Evolutionary conservation across 495 filamentous ascomycete genomes (phyloP).

Genomic region (Aspergillus cavernicola): DNA sequence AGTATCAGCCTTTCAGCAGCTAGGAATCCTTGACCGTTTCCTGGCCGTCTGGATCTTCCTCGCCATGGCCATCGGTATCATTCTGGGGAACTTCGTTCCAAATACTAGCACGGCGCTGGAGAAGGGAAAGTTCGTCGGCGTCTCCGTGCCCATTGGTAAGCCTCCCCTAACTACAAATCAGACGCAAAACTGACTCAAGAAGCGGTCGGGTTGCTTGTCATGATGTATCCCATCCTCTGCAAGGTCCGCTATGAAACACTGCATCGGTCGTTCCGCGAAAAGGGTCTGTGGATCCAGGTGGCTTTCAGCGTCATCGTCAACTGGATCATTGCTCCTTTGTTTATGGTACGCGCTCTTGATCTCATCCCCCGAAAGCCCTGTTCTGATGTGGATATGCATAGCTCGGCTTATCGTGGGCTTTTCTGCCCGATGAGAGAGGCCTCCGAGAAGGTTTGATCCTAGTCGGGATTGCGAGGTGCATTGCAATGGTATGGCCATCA

Average conservation of each 20-base stretch:
- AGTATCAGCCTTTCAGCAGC: slow-evolving; percentile 45
- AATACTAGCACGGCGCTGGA: slow-evolving; percentile 59
- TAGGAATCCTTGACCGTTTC: slow-evolving; percentile 70
- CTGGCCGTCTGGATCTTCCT: slow-evolving; percentile 84
- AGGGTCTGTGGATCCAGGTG: slow-evolving; percentile 74
- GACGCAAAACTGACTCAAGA: slow-evolving; percentile 4
- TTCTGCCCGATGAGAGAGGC: slow-evolving; percentile 66
- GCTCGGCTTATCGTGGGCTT: slow-evolving; percentile 78
- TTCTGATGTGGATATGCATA: too few relatives aligned
- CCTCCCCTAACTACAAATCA: background rate
- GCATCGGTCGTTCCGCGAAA: slow-evolving; percentile 60
- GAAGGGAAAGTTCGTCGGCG: slow-evolving; percentile 66
- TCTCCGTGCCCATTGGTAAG: slow-evolving; percentile 74
- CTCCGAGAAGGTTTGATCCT: slow-evolving; percentile 72
- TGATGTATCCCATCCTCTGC: slow-evolving; percentile 96
- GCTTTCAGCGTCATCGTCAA: slow-evolving; percentile 75
- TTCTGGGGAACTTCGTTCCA: slow-evolving; percentile 75
- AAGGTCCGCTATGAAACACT: slow-evolving; percentile 84
- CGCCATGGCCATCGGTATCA: slow-evolving; percentile 75
- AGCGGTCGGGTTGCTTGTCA: slow-evolving; percentile 80
- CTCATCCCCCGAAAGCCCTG: too few relatives aligned
- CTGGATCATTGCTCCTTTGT: slow-evolving; percentile 84
- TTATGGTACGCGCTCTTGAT: slow-evolving; percentile 61
- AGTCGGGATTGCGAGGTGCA: slow-evolving; percentile 74
- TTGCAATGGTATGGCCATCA: slow-evolving; percentile 65